phyloP scores from a whole-genome alignment of 192 early-diverging fungal genomes.

The Backusella sp. region DNA sequence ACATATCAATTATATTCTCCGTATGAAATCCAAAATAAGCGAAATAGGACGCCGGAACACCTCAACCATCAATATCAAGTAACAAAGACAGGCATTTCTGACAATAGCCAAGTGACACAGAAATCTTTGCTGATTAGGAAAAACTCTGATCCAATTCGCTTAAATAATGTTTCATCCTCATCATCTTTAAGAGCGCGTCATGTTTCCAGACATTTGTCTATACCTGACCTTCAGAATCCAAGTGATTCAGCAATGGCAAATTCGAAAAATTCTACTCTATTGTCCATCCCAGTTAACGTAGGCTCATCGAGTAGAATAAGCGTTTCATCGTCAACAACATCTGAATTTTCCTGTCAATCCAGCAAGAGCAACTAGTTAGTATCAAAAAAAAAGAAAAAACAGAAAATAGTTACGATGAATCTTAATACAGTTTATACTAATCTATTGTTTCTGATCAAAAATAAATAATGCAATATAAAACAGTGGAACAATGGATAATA shows the following conservation, averaged over 20 bases:
- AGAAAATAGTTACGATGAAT: neutral
- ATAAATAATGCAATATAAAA: neutral
- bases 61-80: neutral
- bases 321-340: neutral
- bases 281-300: neutral
- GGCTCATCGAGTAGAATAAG: neutral
- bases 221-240: neutral
- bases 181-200: neutral
- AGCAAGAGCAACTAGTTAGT: neutral
- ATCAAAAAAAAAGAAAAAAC: neutral
- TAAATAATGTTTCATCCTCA: neutral
- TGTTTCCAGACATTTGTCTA: neutral
- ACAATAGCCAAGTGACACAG: neutral
- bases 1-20: neutral
- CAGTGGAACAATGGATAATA: neutral
- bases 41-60: neutral
- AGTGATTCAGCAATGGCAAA: neutral
- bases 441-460: neutral
- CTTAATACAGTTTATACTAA: neutral
- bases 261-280: neutral
- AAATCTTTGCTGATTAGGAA: neutral
- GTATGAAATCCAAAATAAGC: neutral
- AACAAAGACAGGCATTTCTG: neutral
- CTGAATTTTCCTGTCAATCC: neutral
- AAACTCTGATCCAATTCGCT: neutral